These are phyloP conservation scores for Yamadazyma sp. DNA, from an alignment of 1,139 yeast genomes.

Conservation along the genomic window DNA sequence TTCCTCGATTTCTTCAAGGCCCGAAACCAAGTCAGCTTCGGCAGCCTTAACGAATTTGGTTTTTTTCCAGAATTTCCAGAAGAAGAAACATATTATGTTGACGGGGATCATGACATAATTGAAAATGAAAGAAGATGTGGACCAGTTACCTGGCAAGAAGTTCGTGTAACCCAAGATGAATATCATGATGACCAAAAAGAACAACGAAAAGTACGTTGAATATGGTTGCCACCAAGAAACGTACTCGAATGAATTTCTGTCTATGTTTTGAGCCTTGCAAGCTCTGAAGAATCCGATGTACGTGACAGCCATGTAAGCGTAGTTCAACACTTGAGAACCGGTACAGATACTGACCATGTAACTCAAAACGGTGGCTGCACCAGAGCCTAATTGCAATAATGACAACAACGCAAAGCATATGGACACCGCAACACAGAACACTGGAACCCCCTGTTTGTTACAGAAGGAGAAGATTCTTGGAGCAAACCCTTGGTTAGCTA, in stretches of 20 bases:
- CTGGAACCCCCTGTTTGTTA: conserved; percentile 21
- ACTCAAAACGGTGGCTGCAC: conserved; percentile 66
- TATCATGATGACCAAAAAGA: conserved; percentile 30
- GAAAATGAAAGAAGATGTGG: conserved; percentile 36
- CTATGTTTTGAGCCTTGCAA: conserved; percentile 58
- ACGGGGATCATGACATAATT: conserved; percentile 39
- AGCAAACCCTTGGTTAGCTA: conserved; percentile 37
- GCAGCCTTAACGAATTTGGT: conserved; percentile 25
- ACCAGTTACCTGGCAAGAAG: conserved; percentile 30
- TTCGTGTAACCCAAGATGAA: conserved; percentile 39
- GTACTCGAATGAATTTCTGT: conserved; percentile 66
- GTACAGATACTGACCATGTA: conserved; percentile 78
- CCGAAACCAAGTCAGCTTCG: conserved; percentile 32
- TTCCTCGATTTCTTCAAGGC: conserved; percentile 39
- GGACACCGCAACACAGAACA: conserved; percentile 59
- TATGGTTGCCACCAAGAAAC: conserved; percentile 76
- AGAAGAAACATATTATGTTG: conserved; percentile 19
- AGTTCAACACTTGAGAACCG: conserved; percentile 71
- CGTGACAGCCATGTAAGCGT: conserved; percentile 63
- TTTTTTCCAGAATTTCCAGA: conserved; percentile 29
- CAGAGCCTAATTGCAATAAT: conserved; percentile 54
- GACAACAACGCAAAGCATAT: conserved; percentile 58
- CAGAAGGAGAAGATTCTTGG: conserved; percentile 33
- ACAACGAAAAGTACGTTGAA: conserved; percentile 51
- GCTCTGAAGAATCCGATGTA: conserved; percentile 63